Evolutionary conservation across 2,329 filamentous ascomycete species (phyloP), one percentile per base, ranked within the genome.

Genomic region (Pseudogymnoascus sp.): DNA sequence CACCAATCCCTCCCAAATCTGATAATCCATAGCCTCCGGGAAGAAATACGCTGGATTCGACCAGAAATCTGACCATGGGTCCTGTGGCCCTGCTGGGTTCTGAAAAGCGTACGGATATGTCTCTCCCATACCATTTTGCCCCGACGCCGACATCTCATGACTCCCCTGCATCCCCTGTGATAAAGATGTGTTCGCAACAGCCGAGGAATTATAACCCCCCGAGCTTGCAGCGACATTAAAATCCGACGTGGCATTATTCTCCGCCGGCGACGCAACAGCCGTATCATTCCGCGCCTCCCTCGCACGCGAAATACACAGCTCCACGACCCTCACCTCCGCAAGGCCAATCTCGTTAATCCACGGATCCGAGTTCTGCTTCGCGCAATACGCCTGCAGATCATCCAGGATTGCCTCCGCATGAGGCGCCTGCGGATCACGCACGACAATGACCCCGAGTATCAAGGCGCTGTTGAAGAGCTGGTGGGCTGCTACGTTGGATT

Each of bases 381-480:
- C 75, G 62, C 76, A 77, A 64, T 76, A 77, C 0, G 75, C 74
- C 5, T 70, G 66, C 0, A 77, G 68, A 59, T 77, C 75, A 33
- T 75, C 72, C 6, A 77, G 62, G 1, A 76, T 74, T 1, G 71
- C 74, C 25, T 69, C 65, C 4, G 72, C 69, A 5, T 69, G 65
- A 4, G 66, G 60, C 3, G 69, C 68, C 29, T 69, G 64, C 4
- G 74, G 74, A 35, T 77, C 65, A 36, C 71, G 71, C 18, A 75
- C 70, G 3, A 70, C 72, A 58, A 75, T 71, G 37, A 75, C 70
- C 5, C 74, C 74, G 1, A 75, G 65, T 2, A 75, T 74, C 29
- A 78, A 63, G 1, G 75, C 76, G 62, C 75, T 76, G 63, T 77
- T 77, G 67, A 77, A 77, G 5, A 77, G 70, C 37, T 76, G 73